Evolutionary conservation across 192 early-diverging fungal species (phyloP).

Genomic region (Umbelopsis ramanniana): DNA sequence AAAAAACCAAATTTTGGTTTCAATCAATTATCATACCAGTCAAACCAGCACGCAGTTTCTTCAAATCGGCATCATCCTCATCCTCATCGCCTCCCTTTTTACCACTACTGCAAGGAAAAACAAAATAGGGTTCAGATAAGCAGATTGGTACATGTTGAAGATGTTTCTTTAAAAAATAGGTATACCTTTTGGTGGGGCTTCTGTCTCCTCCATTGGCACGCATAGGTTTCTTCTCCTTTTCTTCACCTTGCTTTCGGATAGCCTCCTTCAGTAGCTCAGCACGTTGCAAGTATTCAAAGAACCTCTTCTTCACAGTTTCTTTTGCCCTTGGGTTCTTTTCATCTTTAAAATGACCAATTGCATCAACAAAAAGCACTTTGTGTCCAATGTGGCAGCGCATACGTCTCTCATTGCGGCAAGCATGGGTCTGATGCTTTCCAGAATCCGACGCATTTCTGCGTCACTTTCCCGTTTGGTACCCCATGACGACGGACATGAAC

Average conservation of each 20-base stretch:
- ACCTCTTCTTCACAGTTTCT: conserved; percentile 83
- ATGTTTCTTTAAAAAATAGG: too few relatives aligned
- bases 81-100: conserved; percentile 40
- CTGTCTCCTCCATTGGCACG: conserved; percentile 54
- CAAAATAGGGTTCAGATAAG: neutral
- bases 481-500: too few relatives aligned
- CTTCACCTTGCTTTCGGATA: conserved; percentile 73
- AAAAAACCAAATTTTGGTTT: neutral
- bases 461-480: too few relatives aligned
- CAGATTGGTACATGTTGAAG: too few relatives aligned
- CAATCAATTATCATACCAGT: conserved; percentile 38
- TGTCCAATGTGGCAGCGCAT: neutral
- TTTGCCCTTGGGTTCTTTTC: conserved; percentile 93
- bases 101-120: conserved; percentile 26
- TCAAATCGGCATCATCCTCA: conserved; percentile 76
- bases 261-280: conserved; percentile 95
- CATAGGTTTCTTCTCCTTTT: conserved; percentile 64
- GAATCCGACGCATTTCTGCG: too few relatives aligned
- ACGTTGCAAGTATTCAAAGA: conserved; percentile 91
- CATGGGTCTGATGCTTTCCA: too few relatives aligned
- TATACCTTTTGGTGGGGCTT: conserved; percentile 42
- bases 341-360: conserved; percentile 52
- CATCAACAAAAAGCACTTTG: too few relatives aligned
- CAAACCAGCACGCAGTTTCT: conserved; percentile 72
- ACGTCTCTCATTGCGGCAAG: too few relatives aligned